Percentiles rank a stretch among this genome's conserved stretches.
phyloP scores from a whole-genome alignment of 306 rosid genomes.

The Trifolium pratense region DNA sequence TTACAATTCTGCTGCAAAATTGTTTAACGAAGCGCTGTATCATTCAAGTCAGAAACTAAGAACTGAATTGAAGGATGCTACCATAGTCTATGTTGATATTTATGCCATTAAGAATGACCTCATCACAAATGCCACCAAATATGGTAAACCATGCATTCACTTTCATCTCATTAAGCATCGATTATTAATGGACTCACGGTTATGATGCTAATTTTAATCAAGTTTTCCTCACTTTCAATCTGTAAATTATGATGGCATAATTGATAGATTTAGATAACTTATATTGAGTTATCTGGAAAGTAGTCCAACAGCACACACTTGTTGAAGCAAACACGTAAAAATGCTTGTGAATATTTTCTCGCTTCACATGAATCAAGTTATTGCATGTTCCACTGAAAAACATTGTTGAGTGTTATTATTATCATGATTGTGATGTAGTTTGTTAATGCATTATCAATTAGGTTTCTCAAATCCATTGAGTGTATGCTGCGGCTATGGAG shows the following conservation, averaged over 20 bases:
- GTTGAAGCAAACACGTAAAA: not conserved
- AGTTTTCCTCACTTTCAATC: slow-evolving; percentile 8
- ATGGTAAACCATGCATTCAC: slow-evolving; percentile 55
- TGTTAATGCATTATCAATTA: slow-evolving; percentile 31
- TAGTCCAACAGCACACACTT: not conserved
- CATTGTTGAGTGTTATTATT: not conserved
- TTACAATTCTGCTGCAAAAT: slow-evolving; percentile 71
- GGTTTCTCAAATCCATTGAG: slow-evolving; percentile 79
- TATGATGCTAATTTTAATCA: slow-evolving; percentile 20
- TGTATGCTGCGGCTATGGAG: slow-evolving; percentile 92
- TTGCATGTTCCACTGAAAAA: slow-evolving; percentile 15
- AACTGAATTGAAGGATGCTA: slow-evolving; percentile 61
- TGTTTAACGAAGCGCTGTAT: slow-evolving; percentile 71
- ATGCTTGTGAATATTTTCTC: not conserved
- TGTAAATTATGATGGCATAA: slow-evolving; percentile 12
- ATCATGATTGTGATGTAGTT: slow-evolving; percentile 30
- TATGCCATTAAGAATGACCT: slow-evolving; percentile 78
- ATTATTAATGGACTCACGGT: not conserved
- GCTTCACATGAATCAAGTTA: not conserved
- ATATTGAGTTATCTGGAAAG: not conserved
- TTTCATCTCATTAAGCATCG: slow-evolving; percentile 21
- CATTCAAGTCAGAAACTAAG: slow-evolving; percentile 54
- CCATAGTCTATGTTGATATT: slow-evolving; percentile 78
- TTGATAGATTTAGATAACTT: not conserved
- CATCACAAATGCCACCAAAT: slow-evolving; percentile 65